Evolutionary conservation across 345 rosid genomes (phyloP).

Genomic region (Melastoma malabathricum): DNA sequence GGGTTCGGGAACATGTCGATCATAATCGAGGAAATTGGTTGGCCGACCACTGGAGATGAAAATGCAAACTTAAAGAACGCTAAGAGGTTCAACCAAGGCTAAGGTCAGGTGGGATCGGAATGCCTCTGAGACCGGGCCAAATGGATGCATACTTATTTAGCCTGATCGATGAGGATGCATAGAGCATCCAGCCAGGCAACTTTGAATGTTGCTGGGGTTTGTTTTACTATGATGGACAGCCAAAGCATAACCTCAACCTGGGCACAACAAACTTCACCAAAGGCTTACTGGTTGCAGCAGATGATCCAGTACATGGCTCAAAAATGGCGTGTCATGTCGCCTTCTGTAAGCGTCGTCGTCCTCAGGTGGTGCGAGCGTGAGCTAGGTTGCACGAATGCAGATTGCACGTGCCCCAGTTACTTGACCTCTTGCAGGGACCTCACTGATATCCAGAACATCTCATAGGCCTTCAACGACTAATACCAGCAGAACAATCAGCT

Average conservation of each 20-base stretch:
- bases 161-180: slow-evolving; percentile 73
- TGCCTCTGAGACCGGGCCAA: slow-evolving; percentile 38
- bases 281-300: slow-evolving; percentile 39
- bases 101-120: slow-evolving; percentile 37
- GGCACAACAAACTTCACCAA: slow-evolving; percentile 54
- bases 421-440: slow-evolving; percentile 65
- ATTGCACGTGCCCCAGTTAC: slow-evolving; percentile 76
- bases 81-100: slow-evolving; percentile 73
- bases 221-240: slow-evolving; percentile 50
- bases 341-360: slow-evolving; percentile 50
- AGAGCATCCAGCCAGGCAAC: slow-evolving; percentile 77
- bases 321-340: slow-evolving; percentile 83
- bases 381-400: slow-evolving; percentile 68
- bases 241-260: slow-evolving; percentile 58
- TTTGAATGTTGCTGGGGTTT: slow-evolving; percentile 91
- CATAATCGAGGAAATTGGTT: slow-evolving; percentile 75
- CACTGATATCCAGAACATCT: slow-evolving; percentile 49
- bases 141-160: slow-evolving; percentile 66
- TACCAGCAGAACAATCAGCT: slow-evolving; percentile 65
- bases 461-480: slow-evolving; percentile 84
- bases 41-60: slow-evolving; percentile 83
- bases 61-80: slow-evolving; percentile 58
- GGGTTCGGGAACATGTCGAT: slow-evolving; percentile 68
- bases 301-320: slow-evolving; percentile 34
- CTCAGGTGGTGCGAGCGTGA: slow-evolving; percentile 50